Conservation (phyloP, 345 rosid species). For the Moricandia arvensis region DNA sequence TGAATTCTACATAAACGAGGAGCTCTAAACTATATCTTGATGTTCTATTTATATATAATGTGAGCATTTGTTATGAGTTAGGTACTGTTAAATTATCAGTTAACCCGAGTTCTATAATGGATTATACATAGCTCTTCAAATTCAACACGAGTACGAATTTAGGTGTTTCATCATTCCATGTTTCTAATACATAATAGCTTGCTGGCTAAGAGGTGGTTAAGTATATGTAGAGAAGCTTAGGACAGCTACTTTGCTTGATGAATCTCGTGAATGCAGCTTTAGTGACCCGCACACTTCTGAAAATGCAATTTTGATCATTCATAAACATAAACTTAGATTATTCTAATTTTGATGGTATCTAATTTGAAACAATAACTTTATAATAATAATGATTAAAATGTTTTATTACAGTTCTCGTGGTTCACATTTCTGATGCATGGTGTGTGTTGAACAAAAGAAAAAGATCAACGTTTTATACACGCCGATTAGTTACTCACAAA, state of each 20-base stretch:
- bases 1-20: neutral
- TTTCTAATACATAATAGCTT: neutral
- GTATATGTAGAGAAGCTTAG: conserved; percentile 42
- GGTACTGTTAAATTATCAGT: conserved; percentile 16
- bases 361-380: neutral
- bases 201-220: neutral
- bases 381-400: neutral
- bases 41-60: neutral
- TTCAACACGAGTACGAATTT: neutral
- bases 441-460: neutral
- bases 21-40: neutral
- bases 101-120: neutral
- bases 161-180: neutral
- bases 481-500: conserved; percentile 5
- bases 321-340: neutral
- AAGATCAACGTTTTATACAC: neutral
- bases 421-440: neutral
- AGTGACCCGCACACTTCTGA: conserved; percentile 43
- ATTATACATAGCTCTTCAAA: neutral
- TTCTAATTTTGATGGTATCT: neutral
- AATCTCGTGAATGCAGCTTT: conserved; percentile 30
- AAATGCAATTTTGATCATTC: neutral
- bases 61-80: neutral
- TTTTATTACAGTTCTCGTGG: neutral
- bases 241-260: conserved; percentile 48